Evolutionary conservation across 768 basidiomycete genomes (phyloP).

Genomic region (Suillus discolor): DNA sequence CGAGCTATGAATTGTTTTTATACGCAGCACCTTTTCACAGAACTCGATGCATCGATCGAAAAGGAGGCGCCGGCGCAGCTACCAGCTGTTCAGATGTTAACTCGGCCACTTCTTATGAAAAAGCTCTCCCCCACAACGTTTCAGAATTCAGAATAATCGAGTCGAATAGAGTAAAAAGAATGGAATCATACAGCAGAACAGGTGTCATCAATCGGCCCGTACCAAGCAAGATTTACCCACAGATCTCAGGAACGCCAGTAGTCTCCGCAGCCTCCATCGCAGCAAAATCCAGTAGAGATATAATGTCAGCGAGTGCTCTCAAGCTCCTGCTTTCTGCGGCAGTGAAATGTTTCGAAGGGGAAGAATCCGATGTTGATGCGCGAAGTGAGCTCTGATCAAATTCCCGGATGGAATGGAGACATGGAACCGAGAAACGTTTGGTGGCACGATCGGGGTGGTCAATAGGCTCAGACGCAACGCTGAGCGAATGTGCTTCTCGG

Average conservation of each 20-base stretch:
- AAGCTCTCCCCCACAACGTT: neutral
- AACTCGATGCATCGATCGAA: neutral
- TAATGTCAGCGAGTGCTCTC: conserved; percentile 26
- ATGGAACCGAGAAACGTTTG: conserved; percentile 1
- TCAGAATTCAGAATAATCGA: neutral
- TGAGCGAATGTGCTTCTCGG: neutral
- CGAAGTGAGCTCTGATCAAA: conserved; percentile 16
- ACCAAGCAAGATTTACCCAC: neutral
- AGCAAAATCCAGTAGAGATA: conserved; percentile 31
- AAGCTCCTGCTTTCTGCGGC: conserved; percentile 24
- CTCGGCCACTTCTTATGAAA: neutral
- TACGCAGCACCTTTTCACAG: neutral
- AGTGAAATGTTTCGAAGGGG: conserved; percentile 28
- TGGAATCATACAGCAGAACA: neutral
- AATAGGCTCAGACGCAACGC: neutral
- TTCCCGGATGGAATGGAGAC: neutral
- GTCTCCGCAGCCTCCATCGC: conserved; percentile 17
- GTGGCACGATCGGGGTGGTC: neutral
- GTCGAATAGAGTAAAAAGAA: neutral
- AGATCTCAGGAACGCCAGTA: neutral
- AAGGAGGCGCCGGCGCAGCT: neutral
- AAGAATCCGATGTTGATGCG: conserved; percentile 26
- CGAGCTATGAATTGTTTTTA: no score
- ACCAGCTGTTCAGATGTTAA: neutral
- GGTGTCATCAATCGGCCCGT: neutral